phyloP scores from a whole-genome alignment of 2,329 filamentous ascomycete genomes.

The Colletotrichum theobromicola region DNA sequence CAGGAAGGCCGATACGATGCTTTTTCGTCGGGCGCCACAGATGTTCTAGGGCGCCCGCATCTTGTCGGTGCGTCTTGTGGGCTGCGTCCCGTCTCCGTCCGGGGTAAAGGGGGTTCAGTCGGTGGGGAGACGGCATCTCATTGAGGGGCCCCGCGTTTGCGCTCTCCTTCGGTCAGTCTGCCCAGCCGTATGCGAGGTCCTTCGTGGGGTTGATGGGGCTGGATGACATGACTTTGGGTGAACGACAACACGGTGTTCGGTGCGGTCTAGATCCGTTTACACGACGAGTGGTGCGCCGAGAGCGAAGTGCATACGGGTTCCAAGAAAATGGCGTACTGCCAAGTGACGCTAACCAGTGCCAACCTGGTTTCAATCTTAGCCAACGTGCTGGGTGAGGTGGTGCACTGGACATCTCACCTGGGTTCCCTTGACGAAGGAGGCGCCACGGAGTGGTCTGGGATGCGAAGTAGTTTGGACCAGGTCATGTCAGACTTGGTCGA shows the following conservation, averaged over 20 bases:
- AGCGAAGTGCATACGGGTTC: neutral
- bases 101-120: neutral
- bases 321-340: slow-evolving; percentile 12
- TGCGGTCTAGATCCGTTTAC: neutral
- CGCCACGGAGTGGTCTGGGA: neutral
- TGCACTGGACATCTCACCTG: neutral
- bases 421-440: neutral
- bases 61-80: neutral
- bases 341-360: slow-evolving; percentile 1
- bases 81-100: neutral
- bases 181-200: neutral
- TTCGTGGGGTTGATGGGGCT: neutral
- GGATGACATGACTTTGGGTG: neutral
- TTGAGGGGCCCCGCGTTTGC: neutral
- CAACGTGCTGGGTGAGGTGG: neutral
- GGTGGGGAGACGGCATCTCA: neutral
- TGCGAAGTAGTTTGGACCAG: neutral
- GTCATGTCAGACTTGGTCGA: neutral
- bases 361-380: slow-evolving; percentile 9
- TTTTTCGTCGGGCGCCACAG: neutral
- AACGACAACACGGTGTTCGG: neutral
- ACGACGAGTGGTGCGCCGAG: neutral
- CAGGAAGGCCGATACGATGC: neutral
- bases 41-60: neutral
- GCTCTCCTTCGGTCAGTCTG: neutral